These are phyloP conservation scores for Boletus eberwhitei DNA, from an alignment of 768 basidiomycete genomes.

Conservation along the genomic window DNA sequence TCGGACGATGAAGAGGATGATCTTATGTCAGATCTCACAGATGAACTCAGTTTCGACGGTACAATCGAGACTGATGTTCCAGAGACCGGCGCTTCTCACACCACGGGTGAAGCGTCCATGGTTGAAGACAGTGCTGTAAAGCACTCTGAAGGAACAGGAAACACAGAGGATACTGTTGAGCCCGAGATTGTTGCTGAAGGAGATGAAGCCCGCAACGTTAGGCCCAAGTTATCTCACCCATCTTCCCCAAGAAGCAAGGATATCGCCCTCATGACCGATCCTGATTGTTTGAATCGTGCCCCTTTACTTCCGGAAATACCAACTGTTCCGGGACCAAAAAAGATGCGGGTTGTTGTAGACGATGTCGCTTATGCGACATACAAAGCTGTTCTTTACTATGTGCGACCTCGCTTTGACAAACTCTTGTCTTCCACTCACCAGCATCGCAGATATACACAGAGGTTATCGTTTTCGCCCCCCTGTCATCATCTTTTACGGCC, in stretches of 20 bases:
- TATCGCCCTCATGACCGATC: slow-evolving; percentile 18
- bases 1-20: slow-evolving; percentile 55
- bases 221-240: slow-evolving; percentile 36
- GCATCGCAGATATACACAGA: slow-evolving; percentile 74
- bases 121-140: slow-evolving; percentile 4
- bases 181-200: neutral
- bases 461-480: slow-evolving; percentile 76
- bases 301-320: neutral
- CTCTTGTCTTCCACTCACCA: slow-evolving; percentile 5
- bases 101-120: neutral
- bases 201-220: slow-evolving; percentile 29
- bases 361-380: slow-evolving; percentile 65
- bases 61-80: slow-evolving; percentile 22
- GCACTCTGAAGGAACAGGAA: neutral
- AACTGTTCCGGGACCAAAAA: slow-evolving; percentile 44
- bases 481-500: slow-evolving; percentile 63
- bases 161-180: neutral
- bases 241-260: slow-evolving; percentile 37
- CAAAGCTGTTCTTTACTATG: slow-evolving; percentile 73
- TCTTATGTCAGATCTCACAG: slow-evolving; percentile 32
- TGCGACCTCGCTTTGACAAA: slow-evolving; percentile 31
- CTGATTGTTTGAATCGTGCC: neutral
- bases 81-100: slow-evolving; percentile 3
- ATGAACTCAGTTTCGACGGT: slow-evolving; percentile 32
- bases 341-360: slow-evolving; percentile 49